Percentiles rank a stretch among this genome's conserved stretches.
These are phyloP conservation scores for Tolypocladium pustulatum DNA, from an alignment of 2,329 filamentous ascomycete genomes.

Conservation along the genomic window DNA sequence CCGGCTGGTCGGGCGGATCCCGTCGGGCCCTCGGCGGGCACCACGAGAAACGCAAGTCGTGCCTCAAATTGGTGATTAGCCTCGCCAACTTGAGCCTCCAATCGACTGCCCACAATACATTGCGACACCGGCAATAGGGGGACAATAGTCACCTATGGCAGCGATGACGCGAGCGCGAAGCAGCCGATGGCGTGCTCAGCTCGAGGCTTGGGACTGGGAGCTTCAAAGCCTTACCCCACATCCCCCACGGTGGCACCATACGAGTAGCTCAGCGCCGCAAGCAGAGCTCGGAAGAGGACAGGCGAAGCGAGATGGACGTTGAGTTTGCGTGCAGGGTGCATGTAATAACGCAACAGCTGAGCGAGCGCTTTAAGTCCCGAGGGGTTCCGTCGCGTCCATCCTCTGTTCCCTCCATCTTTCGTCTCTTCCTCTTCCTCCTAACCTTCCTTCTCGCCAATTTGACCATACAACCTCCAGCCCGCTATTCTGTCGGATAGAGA, in stretches of 20 bases:
- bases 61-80: not conserved
- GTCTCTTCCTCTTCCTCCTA: slow-evolving; percentile 8
- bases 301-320: not conserved
- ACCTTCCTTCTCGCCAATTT: too few relatives aligned
- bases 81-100: not conserved
- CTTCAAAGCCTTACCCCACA: not conserved
- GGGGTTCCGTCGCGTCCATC: not conserved
- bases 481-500: not conserved
- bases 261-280: not conserved
- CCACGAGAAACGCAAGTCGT: not conserved
- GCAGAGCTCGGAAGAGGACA: not conserved
- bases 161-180: not conserved
- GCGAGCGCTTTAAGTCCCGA: not conserved
- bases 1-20: not conserved
- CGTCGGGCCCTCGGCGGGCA: not conserved
- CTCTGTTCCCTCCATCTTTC: slow-evolving; percentile 10
- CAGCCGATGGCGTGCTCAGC: slow-evolving; percentile 5
- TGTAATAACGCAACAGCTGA: slow-evolving; percentile 4
- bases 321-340: not conserved
- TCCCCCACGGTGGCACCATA: not conserved
- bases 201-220: not conserved
- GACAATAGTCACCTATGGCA: slow-evolving; percentile 1
- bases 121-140: not conserved
- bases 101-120: not conserved
- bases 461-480: not conserved